A percentile compares a stretch with the other conserved stretches of the same genome.
phyloP scores from a whole-genome alignment of 495 filamentous ascomycete genomes.

The Sabuloglossum arenarium region DNA sequence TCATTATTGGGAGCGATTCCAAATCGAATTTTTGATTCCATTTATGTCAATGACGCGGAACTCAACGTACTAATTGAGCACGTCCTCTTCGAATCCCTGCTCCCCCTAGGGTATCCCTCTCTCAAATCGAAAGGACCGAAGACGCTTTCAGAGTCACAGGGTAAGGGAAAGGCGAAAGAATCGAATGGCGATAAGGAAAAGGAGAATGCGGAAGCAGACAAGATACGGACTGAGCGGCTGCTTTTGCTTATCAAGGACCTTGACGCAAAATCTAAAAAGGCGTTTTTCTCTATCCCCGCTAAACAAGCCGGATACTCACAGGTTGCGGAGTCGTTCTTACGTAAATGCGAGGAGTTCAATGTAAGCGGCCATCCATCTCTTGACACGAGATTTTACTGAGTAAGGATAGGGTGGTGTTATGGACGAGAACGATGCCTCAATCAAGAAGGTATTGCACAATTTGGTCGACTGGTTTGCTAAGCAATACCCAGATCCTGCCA shows the following conservation, averaged over 20 bases:
- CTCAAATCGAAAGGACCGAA: conserved; percentile 47
- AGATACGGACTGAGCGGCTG: conserved; percentile 66
- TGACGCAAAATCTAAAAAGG: conserved; percentile 58
- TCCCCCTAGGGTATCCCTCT: conserved; percentile 71
- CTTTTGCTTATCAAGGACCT: conserved; percentile 60
- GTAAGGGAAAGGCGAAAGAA: conserved; percentile 28
- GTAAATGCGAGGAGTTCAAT: conserved; percentile 68
- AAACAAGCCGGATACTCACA: conserved; percentile 50
- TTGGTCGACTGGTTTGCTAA: conserved; percentile 49
- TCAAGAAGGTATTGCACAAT: conserved; percentile 42
- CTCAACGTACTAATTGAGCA: conserved; percentile 67
- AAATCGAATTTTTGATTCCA: conserved; percentile 65
- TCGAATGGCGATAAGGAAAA: conserved; percentile 21
- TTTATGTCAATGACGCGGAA: conserved; percentile 78
- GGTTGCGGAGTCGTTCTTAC: conserved; percentile 48
- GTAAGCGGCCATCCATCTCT: conserved; percentile 18
- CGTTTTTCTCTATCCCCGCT: conserved; percentile 70
- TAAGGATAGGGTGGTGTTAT: conserved; percentile 48
- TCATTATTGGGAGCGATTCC: conserved; percentile 58
- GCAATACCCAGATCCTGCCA: conserved; percentile 49
- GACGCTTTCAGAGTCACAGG: conserved; percentile 34
- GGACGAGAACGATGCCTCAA: conserved; percentile 45
- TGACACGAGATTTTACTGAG: conserved; percentile 1
- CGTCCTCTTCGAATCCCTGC: conserved; percentile 65
- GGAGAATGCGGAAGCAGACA: conserved; percentile 50